These are phyloP conservation scores for Penicillium lividum DNA, from an alignment of 495 filamentous ascomycete genomes.

Conservation along the genomic window DNA sequence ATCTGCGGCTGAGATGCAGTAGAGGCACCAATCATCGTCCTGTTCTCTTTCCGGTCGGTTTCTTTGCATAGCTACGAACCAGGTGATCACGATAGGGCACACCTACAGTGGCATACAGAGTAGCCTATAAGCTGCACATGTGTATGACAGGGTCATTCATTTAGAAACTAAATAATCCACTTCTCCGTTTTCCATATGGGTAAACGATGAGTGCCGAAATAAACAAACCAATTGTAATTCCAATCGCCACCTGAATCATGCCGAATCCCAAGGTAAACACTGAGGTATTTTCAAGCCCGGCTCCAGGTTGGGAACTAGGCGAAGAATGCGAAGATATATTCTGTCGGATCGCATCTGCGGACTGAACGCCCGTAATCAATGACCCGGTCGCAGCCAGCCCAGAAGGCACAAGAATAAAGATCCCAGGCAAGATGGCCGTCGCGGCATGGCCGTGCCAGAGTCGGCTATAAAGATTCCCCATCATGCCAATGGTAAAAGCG, in stretches of 20 bases:
- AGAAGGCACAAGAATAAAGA: conserved; percentile 88
- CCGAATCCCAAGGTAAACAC: conserved; percentile 36
- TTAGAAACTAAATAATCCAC: conserved; percentile 83
- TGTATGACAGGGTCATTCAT: neutral
- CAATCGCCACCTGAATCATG: conserved; percentile 81
- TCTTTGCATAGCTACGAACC: neutral
- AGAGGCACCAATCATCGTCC: neutral
- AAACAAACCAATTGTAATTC: conserved; percentile 86
- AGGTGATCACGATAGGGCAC: no score
- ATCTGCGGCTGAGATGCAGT: neutral
- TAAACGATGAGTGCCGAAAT: conserved; percentile 81
- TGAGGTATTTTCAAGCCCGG: conserved; percentile 23
- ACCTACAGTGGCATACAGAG: no score
- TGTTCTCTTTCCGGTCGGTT: neutral
- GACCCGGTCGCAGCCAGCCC: conserved; percentile 79
- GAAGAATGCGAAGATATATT: conserved; percentile 36
- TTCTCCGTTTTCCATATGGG: conserved; percentile 82
- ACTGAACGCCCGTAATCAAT: conserved; percentile 73
- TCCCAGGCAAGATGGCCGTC: conserved; percentile 80
- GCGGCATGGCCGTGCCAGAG: conserved; percentile 79
- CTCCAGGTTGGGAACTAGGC: conserved; percentile 11
- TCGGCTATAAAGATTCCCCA: conserved; percentile 83
- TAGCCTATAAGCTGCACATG: no score
- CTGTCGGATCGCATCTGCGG: conserved; percentile 70
- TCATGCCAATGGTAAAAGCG: conserved; percentile 75